These are phyloP conservation scores for Botrytis medusae DNA, from an alignment of 2,329 filamentous ascomycete species.

Conservation along the genomic window DNA sequence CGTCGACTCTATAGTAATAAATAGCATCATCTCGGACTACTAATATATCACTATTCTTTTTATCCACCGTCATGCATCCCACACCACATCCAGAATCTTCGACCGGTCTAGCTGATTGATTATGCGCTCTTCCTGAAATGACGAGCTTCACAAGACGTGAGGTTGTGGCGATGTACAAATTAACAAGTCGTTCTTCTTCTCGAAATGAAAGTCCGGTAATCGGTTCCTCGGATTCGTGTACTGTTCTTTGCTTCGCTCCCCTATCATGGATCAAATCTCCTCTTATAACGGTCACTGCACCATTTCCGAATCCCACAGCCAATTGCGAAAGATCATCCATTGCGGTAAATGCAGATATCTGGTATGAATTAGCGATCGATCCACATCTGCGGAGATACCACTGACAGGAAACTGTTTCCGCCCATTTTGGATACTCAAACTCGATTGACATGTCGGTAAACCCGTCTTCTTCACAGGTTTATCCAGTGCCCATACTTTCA, in stretches of 20 bases:
- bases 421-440: constrained; percentile 81
- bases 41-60: constrained; percentile 76
- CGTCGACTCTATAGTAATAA: constrained; percentile 86
- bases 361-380: constrained; percentile 4
- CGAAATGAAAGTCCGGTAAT: constrained; percentile 85
- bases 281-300: constrained; percentile 86
- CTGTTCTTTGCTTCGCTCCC: constrained; percentile 88
- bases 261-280: constrained; percentile 95
- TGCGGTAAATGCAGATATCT: constrained; percentile 86
- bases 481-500: constrained; percentile 98
- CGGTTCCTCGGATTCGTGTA: constrained; percentile 95
- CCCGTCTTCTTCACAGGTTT: constrained; percentile 93
- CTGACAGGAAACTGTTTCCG: constrained; percentile 87
- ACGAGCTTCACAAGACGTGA: constrained; percentile 81
- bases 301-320: constrained; percentile 93
- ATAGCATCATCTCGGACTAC: constrained; percentile 95
- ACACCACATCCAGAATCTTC: constrained; percentile 88
- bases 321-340: constrained; percentile 88
- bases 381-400: constrained; percentile 21
- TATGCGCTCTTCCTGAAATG: constrained; percentile 85
- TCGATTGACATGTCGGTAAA: constrained; percentile 82
- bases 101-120: constrained; percentile 80
- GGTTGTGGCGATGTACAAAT: constrained; percentile 89
- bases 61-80: constrained; percentile 92
- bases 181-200: constrained; percentile 61